Evolutionary conservation across 75 land plant genomes (phyloP), one percentile per base, ranked within the genome.

Genomic region (Larix kaempferi): DNA sequence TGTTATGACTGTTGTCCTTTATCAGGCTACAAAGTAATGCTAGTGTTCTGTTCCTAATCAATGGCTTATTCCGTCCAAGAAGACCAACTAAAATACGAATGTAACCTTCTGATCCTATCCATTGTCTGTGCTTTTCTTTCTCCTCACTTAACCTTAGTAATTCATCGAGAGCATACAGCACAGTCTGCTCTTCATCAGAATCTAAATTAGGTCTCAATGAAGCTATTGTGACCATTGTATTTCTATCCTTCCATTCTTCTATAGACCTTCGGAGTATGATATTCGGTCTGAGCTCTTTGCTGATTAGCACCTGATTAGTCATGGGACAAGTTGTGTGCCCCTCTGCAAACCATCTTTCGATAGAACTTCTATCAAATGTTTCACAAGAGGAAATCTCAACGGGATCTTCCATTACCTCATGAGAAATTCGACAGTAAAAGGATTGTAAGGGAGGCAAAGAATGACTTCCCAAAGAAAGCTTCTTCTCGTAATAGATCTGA

Each of bases 211-310:
- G 69, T 75, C 73, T 77, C 21, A 84, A 74, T 6, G 80, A 79
- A 26, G 81, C 82, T 58, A 91, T 89, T 13, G 74, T 81, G 29
- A 83, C 82, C 76, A 86, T 81, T 12, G 82, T 80, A 59, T 89
- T 91, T 65, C 94, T 73, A 44, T 91, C 92, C 80, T 76, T 91
- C 94, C 94, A 91, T 57, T 91, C 94, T 77, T 85, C 83, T 61
- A 91, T 89, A n/a, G 92, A 91, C 39, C 86, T 86, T 39, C 88
- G 71, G n/a, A 91, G 79, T n/a, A 89, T 86, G 62, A 81, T 80
- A 66, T 91, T 91, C 11, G 91, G 91, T 73, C 86, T 75, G 29
- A 89, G 73, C 72, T 83, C 76, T 60, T 82, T 78, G 26, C 73
- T 82, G 54, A 78, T 81, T 41, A 91, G 85, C 58, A 81, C 78